These are phyloP conservation scores for Cercospora brassicicola DNA, from an alignment of 2,329 filamentous ascomycete genomes.

Conservation along the genomic window DNA sequence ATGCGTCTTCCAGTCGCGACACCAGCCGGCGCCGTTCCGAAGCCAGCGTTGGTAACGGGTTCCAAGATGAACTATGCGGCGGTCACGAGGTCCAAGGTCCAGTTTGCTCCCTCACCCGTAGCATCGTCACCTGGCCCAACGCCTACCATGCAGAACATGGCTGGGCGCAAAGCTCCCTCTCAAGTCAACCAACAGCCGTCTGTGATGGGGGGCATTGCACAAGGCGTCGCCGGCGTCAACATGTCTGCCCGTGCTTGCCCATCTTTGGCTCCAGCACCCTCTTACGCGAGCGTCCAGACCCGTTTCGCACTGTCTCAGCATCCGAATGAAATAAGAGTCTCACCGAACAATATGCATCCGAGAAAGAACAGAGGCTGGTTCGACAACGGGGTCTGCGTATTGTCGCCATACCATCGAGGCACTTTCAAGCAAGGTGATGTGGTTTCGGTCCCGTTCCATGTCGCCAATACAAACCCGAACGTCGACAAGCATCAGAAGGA, in stretches of 20 bases:
- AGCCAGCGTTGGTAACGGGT: no score
- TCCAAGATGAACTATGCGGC: no score
- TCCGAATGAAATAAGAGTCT: neutral
- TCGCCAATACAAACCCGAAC: conserved; percentile 8
- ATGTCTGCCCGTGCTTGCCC: neutral
- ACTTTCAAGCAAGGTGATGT: conserved; percentile 14
- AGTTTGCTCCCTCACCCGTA: no score
- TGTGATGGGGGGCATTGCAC: no score
- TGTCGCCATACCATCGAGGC: neutral
- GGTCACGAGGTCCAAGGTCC: no score
- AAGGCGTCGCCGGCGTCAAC: no score
- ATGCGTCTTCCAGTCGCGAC: no score
- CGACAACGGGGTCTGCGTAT: conserved; percentile 5
- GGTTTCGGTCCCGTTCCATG: conserved; percentile 10
- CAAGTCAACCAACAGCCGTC: no score
- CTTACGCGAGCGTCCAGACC: neutral
- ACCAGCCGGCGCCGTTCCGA: no score
- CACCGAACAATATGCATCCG: neutral
- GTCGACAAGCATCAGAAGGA: neutral
- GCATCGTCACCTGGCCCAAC: no score
- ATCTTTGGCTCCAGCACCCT: neutral
- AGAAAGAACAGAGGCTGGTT: neutral
- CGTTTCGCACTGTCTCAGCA: neutral
- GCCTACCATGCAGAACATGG: no score
- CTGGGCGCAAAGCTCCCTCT: no score